Base-by-base conservation (phyloP, 1,284 basidiomycete genomes). In the Papiliotrema flavescens region DNA sequence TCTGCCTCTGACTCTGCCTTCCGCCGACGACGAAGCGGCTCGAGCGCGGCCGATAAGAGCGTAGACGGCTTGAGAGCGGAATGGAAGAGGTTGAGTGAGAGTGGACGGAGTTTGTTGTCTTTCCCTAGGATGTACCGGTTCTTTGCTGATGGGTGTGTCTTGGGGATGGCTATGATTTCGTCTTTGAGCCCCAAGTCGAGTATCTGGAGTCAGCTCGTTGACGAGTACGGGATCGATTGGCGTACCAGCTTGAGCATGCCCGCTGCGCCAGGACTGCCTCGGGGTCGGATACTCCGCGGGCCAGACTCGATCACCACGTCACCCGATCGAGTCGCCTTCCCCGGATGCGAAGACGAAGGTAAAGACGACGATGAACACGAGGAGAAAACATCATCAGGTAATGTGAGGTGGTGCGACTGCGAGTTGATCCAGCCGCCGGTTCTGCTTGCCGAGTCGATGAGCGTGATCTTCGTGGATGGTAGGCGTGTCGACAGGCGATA, bases 391-490 rank as follows among this genome's bases (percentile, higher is more conserved):
- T 11, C 11, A 32, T 32, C 28, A 32, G 28, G 28, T 11, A 32
- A 32, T 11, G 28, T 32, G 28, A 32, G 28, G 28, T 11, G 28
- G 11, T 32, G 11, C 28, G 28, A 32, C 28, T 32, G 17, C 79
- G 60, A 85, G 85, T 54, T 78, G 78, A 92, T 83, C 91, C 91
- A 97, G 32, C 94, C 94, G 11, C 94, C 94, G 2, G 88, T 75
- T 2, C 84, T 78, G 0, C 77, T 48, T 2, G 82, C 76, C 60
- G 80, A 82, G 64, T 96, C 92, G 20, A 93, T 61, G 2, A 96
- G 64, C 1, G 85, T 81, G 51, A 96, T 83, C n/a, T 54, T 55
- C 13, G 59, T 40, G 5, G 45, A 15, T 13, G 54, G 44, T 17
- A 53, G 47, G 13, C 53, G 48, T 8, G 35, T 36, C 0, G 66